phyloP scores from a whole-genome alignment of 2,329 filamentous ascomycete species.

The Cladosporium sp. region DNA sequence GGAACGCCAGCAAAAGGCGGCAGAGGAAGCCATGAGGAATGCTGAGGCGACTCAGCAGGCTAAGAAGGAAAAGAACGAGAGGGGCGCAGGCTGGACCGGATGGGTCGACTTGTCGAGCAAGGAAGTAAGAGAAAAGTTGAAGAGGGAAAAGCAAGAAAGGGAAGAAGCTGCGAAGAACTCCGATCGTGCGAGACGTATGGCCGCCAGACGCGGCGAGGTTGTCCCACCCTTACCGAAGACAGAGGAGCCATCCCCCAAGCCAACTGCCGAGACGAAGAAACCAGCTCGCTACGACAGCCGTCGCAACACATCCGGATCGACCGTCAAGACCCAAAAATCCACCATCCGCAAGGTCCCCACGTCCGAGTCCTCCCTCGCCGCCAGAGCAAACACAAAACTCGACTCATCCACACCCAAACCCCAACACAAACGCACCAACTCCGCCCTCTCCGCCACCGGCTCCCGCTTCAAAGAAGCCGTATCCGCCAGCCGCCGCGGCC shows the following conservation, averaged over 20 bases:
- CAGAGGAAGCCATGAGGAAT: constrained; percentile 23
- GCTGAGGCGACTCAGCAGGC: constrained; percentile 26
- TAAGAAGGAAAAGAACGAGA: constrained; percentile 24
- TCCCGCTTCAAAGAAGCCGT: constrained; percentile 16
- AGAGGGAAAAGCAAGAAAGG: constrained; percentile 23
- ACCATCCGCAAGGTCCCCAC: constrained; percentile 7
- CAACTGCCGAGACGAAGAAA: constrained; percentile 12
- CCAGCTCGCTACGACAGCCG: constrained; percentile 6
- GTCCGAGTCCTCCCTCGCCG: neutral
- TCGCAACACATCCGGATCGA: constrained; percentile 2
- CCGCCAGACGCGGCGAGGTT: constrained; percentile 13
- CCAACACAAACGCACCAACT: constrained; percentile 5
- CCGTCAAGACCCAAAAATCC: constrained; percentile 2
- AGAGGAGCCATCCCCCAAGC: constrained; percentile 4
- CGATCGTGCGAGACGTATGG: constrained; percentile 25
- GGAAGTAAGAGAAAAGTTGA: constrained; percentile 25
- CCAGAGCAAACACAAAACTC: neutral
- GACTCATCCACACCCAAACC: neutral
- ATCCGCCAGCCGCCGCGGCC: neutral
- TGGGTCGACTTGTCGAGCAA: constrained; percentile 29
- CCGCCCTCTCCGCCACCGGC: constrained; percentile 1
- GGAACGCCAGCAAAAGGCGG: constrained; percentile 23
- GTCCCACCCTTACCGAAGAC: constrained; percentile 11
- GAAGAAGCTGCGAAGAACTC: constrained; percentile 28
- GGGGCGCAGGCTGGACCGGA: constrained; percentile 26